Evolutionary conservation across 2,329 filamentous ascomycete genomes (phyloP).

Genomic region (Exophiala sp.): DNA sequence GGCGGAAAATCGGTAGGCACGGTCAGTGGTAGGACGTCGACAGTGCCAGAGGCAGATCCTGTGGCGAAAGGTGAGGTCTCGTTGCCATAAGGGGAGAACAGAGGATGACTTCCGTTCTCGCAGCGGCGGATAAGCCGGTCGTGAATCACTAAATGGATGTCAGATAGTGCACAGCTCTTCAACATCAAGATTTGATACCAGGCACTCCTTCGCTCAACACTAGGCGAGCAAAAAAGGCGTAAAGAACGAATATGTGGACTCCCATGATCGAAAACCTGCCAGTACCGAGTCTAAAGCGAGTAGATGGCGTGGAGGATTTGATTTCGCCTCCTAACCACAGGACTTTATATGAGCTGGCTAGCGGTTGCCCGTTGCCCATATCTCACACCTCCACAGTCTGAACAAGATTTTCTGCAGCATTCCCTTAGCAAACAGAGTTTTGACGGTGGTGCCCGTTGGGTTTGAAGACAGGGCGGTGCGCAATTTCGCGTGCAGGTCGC

Average conservation of each 20-base stretch:
- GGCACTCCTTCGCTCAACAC: constrained; percentile 14
- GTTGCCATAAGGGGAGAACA: constrained; percentile 11
- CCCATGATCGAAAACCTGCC: constrained; percentile 1
- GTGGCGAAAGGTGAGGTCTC: constrained; percentile 2
- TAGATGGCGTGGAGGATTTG: background rate
- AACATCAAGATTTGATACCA: background rate
- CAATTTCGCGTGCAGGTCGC: constrained; percentile 18
- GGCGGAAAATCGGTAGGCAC: background rate
- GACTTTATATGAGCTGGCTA: background rate
- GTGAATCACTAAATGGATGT: constrained; percentile 5
- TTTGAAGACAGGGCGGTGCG: background rate
- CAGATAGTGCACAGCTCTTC: background rate
- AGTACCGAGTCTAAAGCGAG: background rate
- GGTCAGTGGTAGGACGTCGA: background rate
- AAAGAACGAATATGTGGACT: background rate
- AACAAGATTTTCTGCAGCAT: constrained; percentile 2
- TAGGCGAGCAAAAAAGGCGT: constrained; percentile 12
- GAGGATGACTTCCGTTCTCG: constrained; percentile 15
- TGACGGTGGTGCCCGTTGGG: background rate
- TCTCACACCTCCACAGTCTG: background rate
- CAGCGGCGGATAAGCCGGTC: constrained; percentile 15
- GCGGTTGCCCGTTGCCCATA: background rate
- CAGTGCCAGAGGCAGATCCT: background rate
- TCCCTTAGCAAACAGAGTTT: background rate
- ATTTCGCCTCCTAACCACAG: too few relatives aligned